These are phyloP conservation scores for Diaporthe capsici DNA, from an alignment of 2,329 filamentous ascomycete species.

Conservation along the genomic window DNA sequence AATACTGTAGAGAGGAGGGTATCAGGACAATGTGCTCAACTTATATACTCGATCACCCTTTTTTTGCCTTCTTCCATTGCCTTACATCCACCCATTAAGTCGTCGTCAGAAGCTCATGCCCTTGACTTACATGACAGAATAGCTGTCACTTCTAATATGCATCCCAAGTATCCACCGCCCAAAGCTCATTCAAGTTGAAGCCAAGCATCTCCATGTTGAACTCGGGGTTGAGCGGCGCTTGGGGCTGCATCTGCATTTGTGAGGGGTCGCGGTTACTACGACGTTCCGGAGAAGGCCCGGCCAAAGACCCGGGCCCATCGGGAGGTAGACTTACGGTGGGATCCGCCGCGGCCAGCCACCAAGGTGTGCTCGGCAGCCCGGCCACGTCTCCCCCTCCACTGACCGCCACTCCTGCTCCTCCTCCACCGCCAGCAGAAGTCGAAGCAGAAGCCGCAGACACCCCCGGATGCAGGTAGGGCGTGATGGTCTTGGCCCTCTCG, in stretches of 20 bases:
- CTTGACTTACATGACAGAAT: no score
- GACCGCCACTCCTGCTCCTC: background rate
- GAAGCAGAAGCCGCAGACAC: background rate
- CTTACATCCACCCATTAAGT: background rate
- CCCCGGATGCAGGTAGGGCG: slow-evolving; percentile 38
- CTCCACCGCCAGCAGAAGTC: background rate
- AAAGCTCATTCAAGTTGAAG: slow-evolving; percentile 68
- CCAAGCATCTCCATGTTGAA: slow-evolving; percentile 68
- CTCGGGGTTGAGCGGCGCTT: slow-evolving; percentile 60
- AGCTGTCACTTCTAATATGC: slow-evolving; percentile 8
- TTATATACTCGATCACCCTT: background rate
- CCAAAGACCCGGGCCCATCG: slow-evolving; percentile 16
- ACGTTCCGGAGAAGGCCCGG: slow-evolving; percentile 24
- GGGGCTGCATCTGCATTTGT: slow-evolving; percentile 47
- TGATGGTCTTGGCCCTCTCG: slow-evolving; percentile 41
- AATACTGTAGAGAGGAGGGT: slow-evolving; percentile 14
- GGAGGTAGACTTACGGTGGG: slow-evolving; percentile 43
- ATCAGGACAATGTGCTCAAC: slow-evolving; percentile 3
- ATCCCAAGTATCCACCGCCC: slow-evolving; percentile 57
- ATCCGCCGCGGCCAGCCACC: slow-evolving; percentile 47
- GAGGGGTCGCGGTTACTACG: slow-evolving; percentile 16
- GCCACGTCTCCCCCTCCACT: slow-evolving; percentile 36
- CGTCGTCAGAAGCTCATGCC: background rate
- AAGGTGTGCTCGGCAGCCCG: slow-evolving; percentile 44
- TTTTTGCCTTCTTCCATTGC: background rate